phyloP scores from a whole-genome alignment of 441 rosid species.

The Flueggea neowawraea region DNA sequence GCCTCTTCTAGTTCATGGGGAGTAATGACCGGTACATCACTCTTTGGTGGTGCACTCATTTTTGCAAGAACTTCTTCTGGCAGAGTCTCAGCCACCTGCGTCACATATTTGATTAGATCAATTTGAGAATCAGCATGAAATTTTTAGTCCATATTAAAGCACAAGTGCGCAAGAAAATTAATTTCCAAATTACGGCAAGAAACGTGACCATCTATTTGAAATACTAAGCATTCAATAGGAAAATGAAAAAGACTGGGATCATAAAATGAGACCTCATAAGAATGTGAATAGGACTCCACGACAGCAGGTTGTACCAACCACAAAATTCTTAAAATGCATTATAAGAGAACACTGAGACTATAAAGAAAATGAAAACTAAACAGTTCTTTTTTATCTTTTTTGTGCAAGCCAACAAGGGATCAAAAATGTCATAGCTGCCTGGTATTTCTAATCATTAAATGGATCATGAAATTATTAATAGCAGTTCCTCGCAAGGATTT shows the following conservation, averaged over 20 bases:
- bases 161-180: background rate
- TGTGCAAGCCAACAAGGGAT: too few relatives aligned
- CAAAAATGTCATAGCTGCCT: too few relatives aligned
- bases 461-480: too few relatives aligned
- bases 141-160: background rate
- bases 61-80: slow-evolving; percentile 74
- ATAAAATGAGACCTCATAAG: background rate
- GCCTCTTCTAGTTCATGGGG: slow-evolving; percentile 73
- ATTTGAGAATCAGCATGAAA: slow-evolving; percentile 1
- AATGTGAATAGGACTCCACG: background rate
- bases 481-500: too few relatives aligned
- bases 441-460: too few relatives aligned
- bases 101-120: slow-evolving; percentile 3
- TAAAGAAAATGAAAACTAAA: too few relatives aligned
- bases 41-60: slow-evolving; percentile 92
- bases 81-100: slow-evolving; percentile 85
- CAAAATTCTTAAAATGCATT: too few relatives aligned
- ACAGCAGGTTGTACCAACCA: background rate
- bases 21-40: slow-evolving; percentile 70
- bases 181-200: background rate
- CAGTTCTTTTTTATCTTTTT: too few relatives aligned
- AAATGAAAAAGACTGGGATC: background rate
- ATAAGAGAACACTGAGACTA: too few relatives aligned
- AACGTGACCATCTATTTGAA: background rate
- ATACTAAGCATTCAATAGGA: background rate